Percentiles rank a stretch among this genome's conserved stretches.
Conservation (phyloP, 306 rosid genomes). For the Myrica gale region DNA sequence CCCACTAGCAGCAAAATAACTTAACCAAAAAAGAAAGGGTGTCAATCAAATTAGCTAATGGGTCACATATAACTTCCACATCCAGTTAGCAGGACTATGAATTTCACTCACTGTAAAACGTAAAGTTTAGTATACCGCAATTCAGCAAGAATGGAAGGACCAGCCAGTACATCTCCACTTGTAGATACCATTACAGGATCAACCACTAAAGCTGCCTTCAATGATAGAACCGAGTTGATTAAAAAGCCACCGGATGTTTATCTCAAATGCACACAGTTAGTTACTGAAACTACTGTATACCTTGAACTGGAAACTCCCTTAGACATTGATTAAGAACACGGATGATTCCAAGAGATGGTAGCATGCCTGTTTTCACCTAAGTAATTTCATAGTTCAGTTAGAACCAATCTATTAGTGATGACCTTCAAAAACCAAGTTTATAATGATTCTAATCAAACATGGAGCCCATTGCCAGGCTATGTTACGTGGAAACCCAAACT, state of each 20-base stretch:
- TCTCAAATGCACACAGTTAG: constrained; percentile 14
- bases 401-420: constrained; percentile 12
- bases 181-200: constrained; percentile 98
- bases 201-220: constrained; percentile 90
- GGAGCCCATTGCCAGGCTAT: constrained; percentile 10
- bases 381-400: constrained; percentile 27
- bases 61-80: neutral
- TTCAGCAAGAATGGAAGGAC: constrained; percentile 63
- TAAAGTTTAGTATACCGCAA: constrained; percentile 51
- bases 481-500: constrained; percentile 16
- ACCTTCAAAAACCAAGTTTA: neutral
- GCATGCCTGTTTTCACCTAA: constrained; percentile 94
- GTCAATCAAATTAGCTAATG: neutral
- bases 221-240: constrained; percentile 31
- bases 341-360: constrained; percentile 61
- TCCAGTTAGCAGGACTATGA: constrained; percentile 5
- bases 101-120: constrained; percentile 16
- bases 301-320: constrained; percentile 67
- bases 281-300: constrained; percentile 43
- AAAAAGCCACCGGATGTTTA: constrained; percentile 24
- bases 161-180: constrained; percentile 77
- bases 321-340: constrained; percentile 61
- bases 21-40: neutral
- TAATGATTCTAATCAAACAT: neutral
- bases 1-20: neutral